phyloP scores from a whole-genome alignment of 1,284 basidiomycete genomes.

The Wallemia hederae region DNA sequence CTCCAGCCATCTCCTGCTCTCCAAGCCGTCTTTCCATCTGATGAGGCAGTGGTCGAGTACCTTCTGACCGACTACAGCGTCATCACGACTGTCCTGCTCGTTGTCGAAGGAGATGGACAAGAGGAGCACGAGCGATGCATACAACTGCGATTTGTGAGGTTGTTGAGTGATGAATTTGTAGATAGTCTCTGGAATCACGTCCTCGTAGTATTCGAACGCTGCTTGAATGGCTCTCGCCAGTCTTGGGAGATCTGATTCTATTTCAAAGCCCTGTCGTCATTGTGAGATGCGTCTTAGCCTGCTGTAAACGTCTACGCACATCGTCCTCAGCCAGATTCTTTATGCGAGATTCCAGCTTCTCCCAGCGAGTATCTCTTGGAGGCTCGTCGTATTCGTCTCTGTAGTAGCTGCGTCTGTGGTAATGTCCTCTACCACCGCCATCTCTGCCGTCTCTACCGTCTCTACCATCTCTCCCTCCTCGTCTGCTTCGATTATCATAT shows the following conservation, averaged over 20 bases:
- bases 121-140: not conserved
- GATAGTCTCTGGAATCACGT: not conserved
- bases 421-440: too few relatives aligned
- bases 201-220: not conserved
- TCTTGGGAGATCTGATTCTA: not conserved
- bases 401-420: too few relatives aligned
- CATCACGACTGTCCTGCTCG: not conserved
- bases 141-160: not conserved
- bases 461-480: not conserved
- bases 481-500: not conserved
- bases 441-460: too few relatives aligned
- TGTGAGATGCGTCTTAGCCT: not conserved
- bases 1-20: not conserved
- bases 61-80: not conserved
- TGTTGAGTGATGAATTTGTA: not conserved
- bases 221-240: not conserved
- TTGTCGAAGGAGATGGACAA: not conserved
- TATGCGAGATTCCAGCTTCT: not conserved
- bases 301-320: not conserved
- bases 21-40: not conserved
- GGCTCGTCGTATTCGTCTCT: too few relatives aligned
- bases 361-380: not conserved
- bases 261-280: not conserved
- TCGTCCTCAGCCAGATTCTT: not conserved
- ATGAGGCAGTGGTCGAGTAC: not conserved